Conservation (phyloP, 495 filamentous ascomycete species). For the Hypoxylon lenormandii region DNA sequence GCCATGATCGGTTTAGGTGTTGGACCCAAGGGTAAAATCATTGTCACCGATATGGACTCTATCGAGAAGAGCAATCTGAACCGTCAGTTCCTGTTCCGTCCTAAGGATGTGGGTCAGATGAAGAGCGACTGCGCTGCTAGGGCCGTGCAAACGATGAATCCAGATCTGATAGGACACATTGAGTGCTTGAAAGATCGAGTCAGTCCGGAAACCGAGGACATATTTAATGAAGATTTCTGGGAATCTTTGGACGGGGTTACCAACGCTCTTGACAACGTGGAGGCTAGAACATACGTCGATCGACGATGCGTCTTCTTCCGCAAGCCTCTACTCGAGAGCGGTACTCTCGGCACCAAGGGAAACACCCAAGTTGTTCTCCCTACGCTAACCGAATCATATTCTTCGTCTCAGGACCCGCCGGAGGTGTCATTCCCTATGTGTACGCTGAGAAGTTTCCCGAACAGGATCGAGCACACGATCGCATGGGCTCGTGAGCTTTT, state of each 20-base stretch:
- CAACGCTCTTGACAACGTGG: conserved; percentile 97
- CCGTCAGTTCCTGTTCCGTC: conserved; percentile 94
- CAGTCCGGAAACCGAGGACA: conserved; percentile 88
- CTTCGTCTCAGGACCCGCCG: conserved; percentile 96
- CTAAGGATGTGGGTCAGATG: conserved; percentile 92
- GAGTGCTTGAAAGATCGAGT: conserved; percentile 87
- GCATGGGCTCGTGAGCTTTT: conserved; percentile 97
- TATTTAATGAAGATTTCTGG: conserved; percentile 98
- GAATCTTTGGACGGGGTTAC: conserved; percentile 88
- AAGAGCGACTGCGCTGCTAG: conserved; percentile 96
- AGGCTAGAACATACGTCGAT: conserved; percentile 97
- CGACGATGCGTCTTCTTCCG: conserved; percentile 98
- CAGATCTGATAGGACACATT: conserved; percentile 87
- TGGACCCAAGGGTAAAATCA: conserved; percentile 88
- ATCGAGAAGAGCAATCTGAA: conserved; percentile 99
- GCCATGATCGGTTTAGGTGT: conserved; percentile 96
- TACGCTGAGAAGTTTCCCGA: conserved; percentile 96
- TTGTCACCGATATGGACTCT: conserved; percentile 94
- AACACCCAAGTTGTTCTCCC: conserved; percentile 97
- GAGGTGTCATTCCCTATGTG: conserved; percentile 99
- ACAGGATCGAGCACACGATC: conserved; percentile 98
- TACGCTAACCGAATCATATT: conserved; percentile 93
- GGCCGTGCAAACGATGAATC: conserved; percentile 94
- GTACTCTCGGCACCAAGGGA: conserved; percentile 97
- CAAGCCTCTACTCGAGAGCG: conserved; percentile 95